Conservation (phyloP, 2,329 filamentous ascomycete genomes). For the Chaetomium sp. region DNA sequence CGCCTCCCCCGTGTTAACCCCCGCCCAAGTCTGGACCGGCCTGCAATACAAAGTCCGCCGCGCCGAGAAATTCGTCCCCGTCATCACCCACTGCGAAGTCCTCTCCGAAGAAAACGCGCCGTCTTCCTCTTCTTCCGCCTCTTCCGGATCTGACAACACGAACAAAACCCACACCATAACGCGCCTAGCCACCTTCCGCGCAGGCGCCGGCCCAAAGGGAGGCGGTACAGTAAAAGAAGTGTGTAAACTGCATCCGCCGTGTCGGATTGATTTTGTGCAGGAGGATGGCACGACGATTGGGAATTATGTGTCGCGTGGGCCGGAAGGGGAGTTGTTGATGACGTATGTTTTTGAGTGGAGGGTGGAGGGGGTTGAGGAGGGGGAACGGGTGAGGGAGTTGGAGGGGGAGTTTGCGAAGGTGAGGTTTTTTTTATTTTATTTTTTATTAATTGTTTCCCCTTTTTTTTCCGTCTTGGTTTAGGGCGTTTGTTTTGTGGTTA, state of each 20-base stretch:
- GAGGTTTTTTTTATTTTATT: constrained; percentile 5
- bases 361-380: constrained; percentile 19
- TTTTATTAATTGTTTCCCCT: neutral
- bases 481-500: too few species aligned
- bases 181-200: constrained; percentile 7
- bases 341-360: constrained; percentile 32
- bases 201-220: constrained; percentile 1
- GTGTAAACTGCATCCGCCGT: constrained; percentile 27
- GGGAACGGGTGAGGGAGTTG: constrained; percentile 18
- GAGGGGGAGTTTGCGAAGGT: constrained; percentile 23
- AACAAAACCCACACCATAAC: constrained; percentile 2
- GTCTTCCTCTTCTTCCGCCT: too few species aligned
- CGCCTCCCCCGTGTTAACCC: constrained; percentile 20
- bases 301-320: constrained; percentile 27
- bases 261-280: constrained; percentile 27
- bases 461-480: too few species aligned
- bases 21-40: constrained; percentile 26
- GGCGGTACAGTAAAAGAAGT: constrained; percentile 23
- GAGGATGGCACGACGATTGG: constrained; percentile 28
- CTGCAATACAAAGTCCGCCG: constrained; percentile 27
- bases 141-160: too few species aligned
- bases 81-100: constrained; percentile 24
- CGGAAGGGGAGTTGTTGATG: constrained; percentile 25
- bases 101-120: constrained; percentile 16
- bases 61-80: constrained; percentile 26